Conservation (phyloP, 352 stramenopile species). For the Phytophthora citrophthora region DNA sequence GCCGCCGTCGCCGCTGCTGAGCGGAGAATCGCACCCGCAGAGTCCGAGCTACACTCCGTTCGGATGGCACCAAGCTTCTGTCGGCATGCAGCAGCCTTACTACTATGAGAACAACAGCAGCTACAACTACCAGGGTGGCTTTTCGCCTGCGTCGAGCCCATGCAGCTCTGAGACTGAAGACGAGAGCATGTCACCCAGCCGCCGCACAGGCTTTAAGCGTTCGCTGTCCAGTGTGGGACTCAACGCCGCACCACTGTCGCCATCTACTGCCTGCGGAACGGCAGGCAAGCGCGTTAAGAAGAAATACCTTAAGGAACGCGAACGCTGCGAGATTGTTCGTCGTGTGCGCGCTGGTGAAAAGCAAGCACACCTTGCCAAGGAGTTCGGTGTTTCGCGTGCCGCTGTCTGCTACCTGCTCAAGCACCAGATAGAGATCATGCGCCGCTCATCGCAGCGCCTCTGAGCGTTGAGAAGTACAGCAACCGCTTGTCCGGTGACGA, state of each 20-base stretch:
- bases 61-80: constrained; percentile 23
- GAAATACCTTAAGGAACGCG: constrained; percentile 72
- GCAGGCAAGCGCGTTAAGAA: constrained; percentile 55
- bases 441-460: constrained; percentile 47
- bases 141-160: constrained; percentile 23
- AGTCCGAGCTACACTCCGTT: constrained; percentile 21
- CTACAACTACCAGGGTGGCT: constrained; percentile 10
- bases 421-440: constrained; percentile 67
- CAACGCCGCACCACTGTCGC: constrained; percentile 17
- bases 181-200: constrained; percentile 21
- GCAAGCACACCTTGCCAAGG: constrained; percentile 68
- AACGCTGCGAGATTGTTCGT: constrained; percentile 71
- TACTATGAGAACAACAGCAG: constrained; percentile 24
- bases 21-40: constrained; percentile 4
- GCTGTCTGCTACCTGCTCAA: constrained; percentile 72
- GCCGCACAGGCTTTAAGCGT: constrained; percentile 31
- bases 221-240: constrained; percentile 28
- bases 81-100: constrained; percentile 23
- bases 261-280: constrained; percentile 15
- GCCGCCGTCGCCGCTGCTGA: constrained; percentile 32
- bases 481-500: neutral
- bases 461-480: constrained; percentile 11
- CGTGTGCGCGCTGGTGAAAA: constrained; percentile 64
- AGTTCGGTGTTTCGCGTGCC: constrained; percentile 68
- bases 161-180: constrained; percentile 41